Evolutionary conservation across 2,329 filamentous ascomycete species (phyloP).

Genomic region (Colletotrichum tanaceti): DNA sequence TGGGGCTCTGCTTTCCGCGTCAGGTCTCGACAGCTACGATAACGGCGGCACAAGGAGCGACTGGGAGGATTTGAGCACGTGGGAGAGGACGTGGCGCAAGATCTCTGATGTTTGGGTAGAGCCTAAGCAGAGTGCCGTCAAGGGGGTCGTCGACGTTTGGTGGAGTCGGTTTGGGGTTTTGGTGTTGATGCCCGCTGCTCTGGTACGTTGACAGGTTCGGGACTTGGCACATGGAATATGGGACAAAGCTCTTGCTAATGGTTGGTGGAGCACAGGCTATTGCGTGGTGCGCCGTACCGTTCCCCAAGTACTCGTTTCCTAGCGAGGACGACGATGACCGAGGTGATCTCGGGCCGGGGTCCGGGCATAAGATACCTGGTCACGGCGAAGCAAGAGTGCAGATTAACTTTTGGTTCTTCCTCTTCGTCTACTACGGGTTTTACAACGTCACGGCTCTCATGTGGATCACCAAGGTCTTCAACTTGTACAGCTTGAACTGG

Average conservation of each 20-base stretch:
- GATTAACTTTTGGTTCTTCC: slow-evolving; percentile 79
- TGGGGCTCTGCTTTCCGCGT: slow-evolving; percentile 60
- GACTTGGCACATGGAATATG: neutral
- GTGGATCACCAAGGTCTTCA: slow-evolving; percentile 79
- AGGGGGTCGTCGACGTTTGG: slow-evolving; percentile 69
- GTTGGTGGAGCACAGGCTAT: slow-evolving; percentile 60
- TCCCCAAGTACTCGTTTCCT: slow-evolving; percentile 70
- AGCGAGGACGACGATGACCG: slow-evolving; percentile 55
- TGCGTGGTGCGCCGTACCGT: slow-evolving; percentile 73
- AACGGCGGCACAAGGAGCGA: slow-evolving; percentile 47
- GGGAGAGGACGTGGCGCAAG: slow-evolving; percentile 50
- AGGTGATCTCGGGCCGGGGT: slow-evolving; percentile 44
- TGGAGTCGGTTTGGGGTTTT: slow-evolving; percentile 71
- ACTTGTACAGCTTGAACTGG: slow-evolving; percentile 78
- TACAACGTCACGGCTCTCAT: slow-evolving; percentile 75
- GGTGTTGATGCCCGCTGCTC: slow-evolving; percentile 68
- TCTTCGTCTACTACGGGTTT: slow-evolving; percentile 76
- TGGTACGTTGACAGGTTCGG: slow-evolving; percentile 58
- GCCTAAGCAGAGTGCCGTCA: slow-evolving; percentile 69
- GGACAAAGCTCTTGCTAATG: slow-evolving; percentile 36
- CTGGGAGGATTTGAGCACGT: slow-evolving; percentile 50
- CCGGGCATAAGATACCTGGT: slow-evolving; percentile 62
- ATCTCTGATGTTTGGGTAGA: slow-evolving; percentile 69
- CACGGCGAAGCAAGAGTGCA: slow-evolving; percentile 73
- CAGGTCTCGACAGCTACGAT: slow-evolving; percentile 51